Evolutionary conservation across 1,284 basidiomycete genomes (phyloP).

Genomic region (Pyrrhoderma lamaoense): DNA sequence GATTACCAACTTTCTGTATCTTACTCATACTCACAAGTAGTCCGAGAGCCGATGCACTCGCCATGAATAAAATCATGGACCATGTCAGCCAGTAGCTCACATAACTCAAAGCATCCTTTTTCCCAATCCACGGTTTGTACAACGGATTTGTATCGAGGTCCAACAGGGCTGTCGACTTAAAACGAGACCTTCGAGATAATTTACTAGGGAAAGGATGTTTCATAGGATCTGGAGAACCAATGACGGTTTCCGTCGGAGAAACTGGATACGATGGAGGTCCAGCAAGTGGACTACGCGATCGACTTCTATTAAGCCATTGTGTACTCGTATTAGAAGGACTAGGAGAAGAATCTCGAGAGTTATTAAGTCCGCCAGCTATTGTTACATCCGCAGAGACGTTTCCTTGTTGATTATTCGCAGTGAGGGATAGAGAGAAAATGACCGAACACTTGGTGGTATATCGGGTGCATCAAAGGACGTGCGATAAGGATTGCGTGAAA

Average conservation of each 20-base stretch:
- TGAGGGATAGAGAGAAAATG: slow-evolving; percentile 1
- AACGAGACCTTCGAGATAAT: background rate
- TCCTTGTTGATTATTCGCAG: background rate
- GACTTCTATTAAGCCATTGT: background rate
- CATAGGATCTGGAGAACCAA: slow-evolving; percentile 6
- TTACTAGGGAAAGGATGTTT: background rate
- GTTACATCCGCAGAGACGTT: background rate
- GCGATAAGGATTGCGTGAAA: background rate
- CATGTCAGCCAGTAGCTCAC: slow-evolving; percentile 13
- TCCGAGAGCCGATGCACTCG: slow-evolving; percentile 1
- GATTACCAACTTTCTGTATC: slow-evolving; percentile 25
- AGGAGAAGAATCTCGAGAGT: too few relatives aligned
- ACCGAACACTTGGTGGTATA: slow-evolving; percentile 6
- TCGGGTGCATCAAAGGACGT: background rate
- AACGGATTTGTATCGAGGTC: slow-evolving; percentile 1
- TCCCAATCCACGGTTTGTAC: slow-evolving; percentile 9
- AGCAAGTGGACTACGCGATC: slow-evolving; percentile 4
- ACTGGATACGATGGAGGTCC: slow-evolving; percentile 2
- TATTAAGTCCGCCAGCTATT: background rate
- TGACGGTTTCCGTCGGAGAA: slow-evolving; percentile 9
- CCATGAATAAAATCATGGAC: slow-evolving; percentile 13
- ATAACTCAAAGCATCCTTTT: slow-evolving; percentile 3
- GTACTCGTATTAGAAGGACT: too few relatives aligned
- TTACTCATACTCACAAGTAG: slow-evolving; percentile 1
- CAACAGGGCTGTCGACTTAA: slow-evolving; percentile 12